Conservation (phyloP, 2,329 filamentous ascomycete genomes). For the Pseudocercospora cruenta region DNA sequence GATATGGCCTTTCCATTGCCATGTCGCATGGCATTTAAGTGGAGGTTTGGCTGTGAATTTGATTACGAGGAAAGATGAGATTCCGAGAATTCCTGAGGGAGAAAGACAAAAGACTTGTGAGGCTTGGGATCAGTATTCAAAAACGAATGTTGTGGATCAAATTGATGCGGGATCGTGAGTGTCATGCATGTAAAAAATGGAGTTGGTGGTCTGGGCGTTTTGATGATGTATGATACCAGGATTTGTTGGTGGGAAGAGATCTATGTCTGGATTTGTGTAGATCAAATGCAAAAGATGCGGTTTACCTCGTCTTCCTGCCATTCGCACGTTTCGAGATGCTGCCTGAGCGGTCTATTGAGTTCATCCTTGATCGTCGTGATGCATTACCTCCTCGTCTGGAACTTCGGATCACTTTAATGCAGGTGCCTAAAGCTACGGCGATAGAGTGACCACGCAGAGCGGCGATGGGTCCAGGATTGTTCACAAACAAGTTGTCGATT, state of each 20-base stretch:
- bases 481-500: conserved; percentile 65
- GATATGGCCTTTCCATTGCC: conserved; percentile 9
- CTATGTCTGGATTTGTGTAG: too few species aligned
- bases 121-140: conserved; percentile 56
- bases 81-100: conserved; percentile 45
- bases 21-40: conserved; percentile 33
- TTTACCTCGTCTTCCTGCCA: conserved; percentile 13
- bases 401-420: conserved; percentile 65
- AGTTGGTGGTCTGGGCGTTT: neutral
- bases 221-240: neutral
- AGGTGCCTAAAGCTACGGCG: conserved; percentile 72
- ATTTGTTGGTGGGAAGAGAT: too few species aligned
- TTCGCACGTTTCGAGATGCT: conserved; percentile 11
- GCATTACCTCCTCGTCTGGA: conserved; percentile 23
- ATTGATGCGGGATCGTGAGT: conserved; percentile 55
- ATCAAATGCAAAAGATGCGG: too few species aligned
- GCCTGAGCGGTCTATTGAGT: conserved; percentile 21
- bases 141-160: conserved; percentile 53
- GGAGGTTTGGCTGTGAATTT: conserved; percentile 33
- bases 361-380: conserved; percentile 15
- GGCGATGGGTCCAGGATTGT: conserved; percentile 66
- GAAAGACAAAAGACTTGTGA: conserved; percentile 55
- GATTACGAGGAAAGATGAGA: conserved; percentile 21
- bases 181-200: too few species aligned
- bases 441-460: conserved; percentile 66